These are phyloP conservation scores for Symmetrospora coprosmae DNA, from an alignment of 768 basidiomycete genomes.

Conservation along the genomic window DNA sequence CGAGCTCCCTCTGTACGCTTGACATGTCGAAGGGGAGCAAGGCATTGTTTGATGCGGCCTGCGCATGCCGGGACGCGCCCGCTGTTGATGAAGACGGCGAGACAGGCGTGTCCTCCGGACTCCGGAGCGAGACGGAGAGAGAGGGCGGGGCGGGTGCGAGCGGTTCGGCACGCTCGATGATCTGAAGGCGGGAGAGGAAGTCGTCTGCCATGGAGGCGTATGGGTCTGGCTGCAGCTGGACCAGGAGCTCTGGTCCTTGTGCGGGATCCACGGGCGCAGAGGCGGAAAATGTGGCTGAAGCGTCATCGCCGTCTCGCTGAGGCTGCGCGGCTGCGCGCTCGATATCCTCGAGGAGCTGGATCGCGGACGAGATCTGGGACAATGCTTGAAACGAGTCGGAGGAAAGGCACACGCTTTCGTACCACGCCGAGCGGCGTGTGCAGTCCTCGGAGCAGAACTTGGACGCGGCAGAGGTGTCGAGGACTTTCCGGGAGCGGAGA, in stretches of 20 bases:
- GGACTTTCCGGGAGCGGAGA: slow-evolving; percentile 1
- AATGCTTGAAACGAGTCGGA: slow-evolving; percentile 2
- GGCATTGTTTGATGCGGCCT: too few relatives aligned
- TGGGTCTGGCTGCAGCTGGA: neutral
- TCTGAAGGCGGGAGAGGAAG: neutral
- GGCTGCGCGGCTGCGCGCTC: neutral
- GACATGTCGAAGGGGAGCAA: neutral
- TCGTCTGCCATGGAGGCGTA: slow-evolving; percentile 2
- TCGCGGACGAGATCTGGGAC: neutral
- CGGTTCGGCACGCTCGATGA: neutral
- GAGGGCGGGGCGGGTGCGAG: neutral
- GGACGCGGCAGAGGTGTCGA: slow-evolving; percentile 2
- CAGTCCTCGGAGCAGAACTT: slow-evolving; percentile 19
- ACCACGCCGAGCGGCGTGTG: slow-evolving; percentile 13
- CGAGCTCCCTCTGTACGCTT: neutral
- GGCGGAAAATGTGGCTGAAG: neutral
- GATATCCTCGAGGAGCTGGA: slow-evolving; percentile 12
- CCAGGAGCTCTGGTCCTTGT: neutral
- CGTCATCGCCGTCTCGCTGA: neutral
- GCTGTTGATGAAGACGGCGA: neutral
- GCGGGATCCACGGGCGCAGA: neutral
- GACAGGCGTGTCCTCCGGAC: neutral
- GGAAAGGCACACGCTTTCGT: slow-evolving; percentile 11
- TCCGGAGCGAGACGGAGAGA: neutral
- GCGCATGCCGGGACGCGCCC: too few relatives aligned